These are phyloP conservation scores for Magnaporthiopsis incrustans DNA, from an alignment of 2,329 filamentous ascomycete species.

Conservation along the genomic window DNA sequence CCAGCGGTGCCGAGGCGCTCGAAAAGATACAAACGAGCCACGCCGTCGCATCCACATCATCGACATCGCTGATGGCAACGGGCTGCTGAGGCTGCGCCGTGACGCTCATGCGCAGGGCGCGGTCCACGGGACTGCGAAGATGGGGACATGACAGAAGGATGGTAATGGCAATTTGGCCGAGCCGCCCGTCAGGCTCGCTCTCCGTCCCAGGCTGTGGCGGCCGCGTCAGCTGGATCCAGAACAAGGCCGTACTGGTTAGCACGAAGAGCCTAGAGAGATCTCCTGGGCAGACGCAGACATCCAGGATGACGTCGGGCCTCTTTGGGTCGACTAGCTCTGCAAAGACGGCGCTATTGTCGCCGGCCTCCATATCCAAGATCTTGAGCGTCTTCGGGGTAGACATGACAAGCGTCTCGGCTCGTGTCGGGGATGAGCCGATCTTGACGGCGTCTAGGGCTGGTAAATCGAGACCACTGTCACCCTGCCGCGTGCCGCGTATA, in stretches of 20 bases:
- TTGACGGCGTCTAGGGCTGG: neutral
- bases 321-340: slow-evolving; percentile 16
- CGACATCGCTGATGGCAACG: slow-evolving; percentile 8
- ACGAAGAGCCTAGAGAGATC: slow-evolving; percentile 46
- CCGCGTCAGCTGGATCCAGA: slow-evolving; percentile 35
- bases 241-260: slow-evolving; percentile 45
- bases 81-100: slow-evolving; percentile 15
- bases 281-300: slow-evolving; percentile 40
- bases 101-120: slow-evolving; percentile 31
- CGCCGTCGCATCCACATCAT: slow-evolving; percentile 2
- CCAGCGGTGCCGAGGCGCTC: slow-evolving; percentile 12
- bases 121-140: slow-evolving; percentile 29
- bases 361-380: slow-evolving; percentile 14
- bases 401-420: slow-evolving; percentile 17
- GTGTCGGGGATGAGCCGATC: neutral
- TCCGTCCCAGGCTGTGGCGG: too few relatives aligned
- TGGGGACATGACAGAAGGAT: slow-evolving; percentile 37
- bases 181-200: too few relatives aligned
- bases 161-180: neutral
- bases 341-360: slow-evolving; percentile 13
- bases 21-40: slow-evolving; percentile 20
- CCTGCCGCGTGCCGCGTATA: too few relatives aligned
- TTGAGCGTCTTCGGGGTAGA: slow-evolving; percentile 20
- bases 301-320: slow-evolving; percentile 40
- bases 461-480: too few relatives aligned